Conservation (phyloP, 108 stramenopile species). For the Pseudonitzschia multiseries region DNA sequence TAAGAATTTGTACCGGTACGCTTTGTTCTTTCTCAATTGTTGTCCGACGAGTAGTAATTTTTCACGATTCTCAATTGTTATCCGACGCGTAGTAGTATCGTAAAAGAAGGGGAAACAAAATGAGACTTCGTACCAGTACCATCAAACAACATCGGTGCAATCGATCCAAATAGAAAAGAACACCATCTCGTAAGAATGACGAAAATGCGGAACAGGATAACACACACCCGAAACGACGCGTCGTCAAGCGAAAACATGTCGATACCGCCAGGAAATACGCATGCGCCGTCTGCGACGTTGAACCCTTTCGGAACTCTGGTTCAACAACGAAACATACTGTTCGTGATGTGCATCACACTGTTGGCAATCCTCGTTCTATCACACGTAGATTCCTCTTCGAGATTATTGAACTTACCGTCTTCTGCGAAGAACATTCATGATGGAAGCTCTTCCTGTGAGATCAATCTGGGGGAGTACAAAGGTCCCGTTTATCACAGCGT, state of each 20-base stretch:
- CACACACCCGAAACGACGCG: background rate
- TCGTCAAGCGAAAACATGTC: background rate
- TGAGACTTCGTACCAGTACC: too few species aligned
- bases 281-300: background rate
- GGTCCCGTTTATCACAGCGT: conserved; percentile 36
- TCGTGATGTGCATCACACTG: conserved; percentile 3
- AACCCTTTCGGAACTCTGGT: background rate
- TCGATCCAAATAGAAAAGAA: too few species aligned
- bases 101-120: too few species aligned
- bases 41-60: too few species aligned
- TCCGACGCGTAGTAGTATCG: too few species aligned
- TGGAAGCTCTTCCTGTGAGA: conserved; percentile 19
- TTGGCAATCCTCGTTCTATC: background rate
- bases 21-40: too few species aligned
- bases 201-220: conserved; percentile 1
- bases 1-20: too few species aligned
- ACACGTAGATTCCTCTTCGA: background rate
- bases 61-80: too few species aligned
- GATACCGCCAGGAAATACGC: background rate
- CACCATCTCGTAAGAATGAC: background rate
- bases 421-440: background rate
- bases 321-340: conserved; percentile 12
- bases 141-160: too few species aligned
- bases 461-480: conserved; percentile 34
- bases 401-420: background rate